phyloP scores from a whole-genome alignment of 1,284 basidiomycete species.

The Ceratorhiza oryzae-sativae region DNA sequence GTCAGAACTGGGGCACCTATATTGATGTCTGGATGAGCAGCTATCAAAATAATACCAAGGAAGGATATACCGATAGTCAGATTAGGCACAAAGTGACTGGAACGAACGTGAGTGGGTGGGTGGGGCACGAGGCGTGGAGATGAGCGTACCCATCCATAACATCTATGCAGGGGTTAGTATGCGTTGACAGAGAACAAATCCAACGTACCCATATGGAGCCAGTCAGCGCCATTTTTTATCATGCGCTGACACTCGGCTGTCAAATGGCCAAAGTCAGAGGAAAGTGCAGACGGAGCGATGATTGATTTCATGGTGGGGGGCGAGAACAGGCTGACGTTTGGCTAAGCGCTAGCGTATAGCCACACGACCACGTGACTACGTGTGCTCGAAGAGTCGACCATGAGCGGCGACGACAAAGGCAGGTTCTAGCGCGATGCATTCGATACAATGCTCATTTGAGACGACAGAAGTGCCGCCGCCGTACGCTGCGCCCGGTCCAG shows the following conservation, averaged over 20 bases:
- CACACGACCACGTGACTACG: not conserved
- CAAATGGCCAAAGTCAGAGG: conserved; percentile 94
- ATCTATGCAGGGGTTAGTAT: conserved; percentile 60
- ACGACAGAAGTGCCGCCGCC: conserved; percentile 28
- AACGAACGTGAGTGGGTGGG: conserved; percentile 12
- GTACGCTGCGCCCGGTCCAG: conserved; percentile 3
- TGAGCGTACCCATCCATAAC: conserved; percentile 88
- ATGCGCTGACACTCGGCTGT: conserved; percentile 91
- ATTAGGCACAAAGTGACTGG: conserved; percentile 96
- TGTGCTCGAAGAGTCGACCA: not conserved
- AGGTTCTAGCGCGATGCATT: not conserved
- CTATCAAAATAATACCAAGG: not conserved
- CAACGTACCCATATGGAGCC: conserved; percentile 91
- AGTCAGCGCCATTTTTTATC: conserved; percentile 91
- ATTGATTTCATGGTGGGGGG: conserved; percentile 78
- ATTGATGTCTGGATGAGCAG: conserved; percentile 21
- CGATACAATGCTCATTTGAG: not conserved
- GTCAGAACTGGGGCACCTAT: conserved; percentile 88
- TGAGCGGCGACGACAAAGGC: conserved; percentile 31
- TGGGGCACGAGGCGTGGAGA: not conserved
- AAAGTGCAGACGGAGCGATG: conserved; percentile 89
- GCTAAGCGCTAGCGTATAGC: not conserved
- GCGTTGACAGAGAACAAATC: conserved; percentile 36
- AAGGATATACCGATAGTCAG: conserved; percentile 83
- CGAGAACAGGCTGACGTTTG: not conserved